Evolutionary conservation across 1,139 yeast genomes (phyloP).

Genomic region (Debaryomyces robertsiae): DNA sequence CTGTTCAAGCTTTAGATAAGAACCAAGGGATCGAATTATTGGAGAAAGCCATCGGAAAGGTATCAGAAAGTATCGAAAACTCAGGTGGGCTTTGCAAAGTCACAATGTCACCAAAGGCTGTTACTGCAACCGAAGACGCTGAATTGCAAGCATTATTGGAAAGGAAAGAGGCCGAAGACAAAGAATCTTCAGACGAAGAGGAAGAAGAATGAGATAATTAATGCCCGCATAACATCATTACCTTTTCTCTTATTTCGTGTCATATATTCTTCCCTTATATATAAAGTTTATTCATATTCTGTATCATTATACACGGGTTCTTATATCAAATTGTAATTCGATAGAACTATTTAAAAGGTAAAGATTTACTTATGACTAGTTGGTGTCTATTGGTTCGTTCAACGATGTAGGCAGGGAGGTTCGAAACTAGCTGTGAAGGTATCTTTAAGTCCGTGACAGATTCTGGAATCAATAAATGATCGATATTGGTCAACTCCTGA

Average conservation of each 20-base stretch:
- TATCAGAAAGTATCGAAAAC: constrained; percentile 65
- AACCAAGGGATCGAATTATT: constrained; percentile 80
- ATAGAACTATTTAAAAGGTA: constrained; percentile 20
- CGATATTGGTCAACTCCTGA: constrained; percentile 42
- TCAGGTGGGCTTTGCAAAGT: constrained; percentile 89
- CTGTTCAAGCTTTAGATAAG: constrained; percentile 92
- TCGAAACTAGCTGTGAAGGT: constrained; percentile 38
- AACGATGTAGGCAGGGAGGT: constrained; percentile 42
- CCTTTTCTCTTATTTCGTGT: constrained; percentile 7
- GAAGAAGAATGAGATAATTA: constrained; percentile 25
- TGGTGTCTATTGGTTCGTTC: constrained; percentile 45
- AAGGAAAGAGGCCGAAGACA: constrained; percentile 52
- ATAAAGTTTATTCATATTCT: constrained; percentile 14
- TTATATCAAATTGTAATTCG: constrained; percentile 10
- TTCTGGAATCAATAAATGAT: constrained; percentile 42
- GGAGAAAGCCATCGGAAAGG: constrained; percentile 76
- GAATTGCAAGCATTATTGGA: constrained; percentile 91
- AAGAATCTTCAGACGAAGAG: constrained; percentile 47
- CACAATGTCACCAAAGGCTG: constrained; percentile 98
- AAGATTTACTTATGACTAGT: constrained; percentile 32
- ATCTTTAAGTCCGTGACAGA: constrained; percentile 39
- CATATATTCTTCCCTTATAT: constrained; percentile 8
- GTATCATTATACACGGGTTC: constrained; percentile 10
- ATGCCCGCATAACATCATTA: constrained; percentile 3
- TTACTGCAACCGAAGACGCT: constrained; percentile 97